phyloP scores from a whole-genome alignment of 352 stramenopile genomes.

The Thalassiosira exigua region DNA sequence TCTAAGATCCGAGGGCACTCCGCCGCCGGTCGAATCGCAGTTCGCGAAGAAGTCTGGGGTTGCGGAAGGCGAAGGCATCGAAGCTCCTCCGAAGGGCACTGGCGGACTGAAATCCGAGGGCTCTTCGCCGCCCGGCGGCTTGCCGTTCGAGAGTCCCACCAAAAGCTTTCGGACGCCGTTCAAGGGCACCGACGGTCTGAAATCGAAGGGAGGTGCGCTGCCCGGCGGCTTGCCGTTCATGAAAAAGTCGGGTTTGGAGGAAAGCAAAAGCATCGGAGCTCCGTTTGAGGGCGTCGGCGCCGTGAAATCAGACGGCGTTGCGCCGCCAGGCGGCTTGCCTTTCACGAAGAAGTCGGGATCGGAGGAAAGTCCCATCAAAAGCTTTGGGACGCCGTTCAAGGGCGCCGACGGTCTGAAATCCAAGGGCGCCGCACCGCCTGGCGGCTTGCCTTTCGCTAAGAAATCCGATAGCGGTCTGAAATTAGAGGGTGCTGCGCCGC shows the following conservation, averaged over 20 bases:
- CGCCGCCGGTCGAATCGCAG: too few relatives aligned
- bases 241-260: too few relatives aligned
- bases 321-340: neutral
- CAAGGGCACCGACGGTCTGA: neutral
- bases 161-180: too few relatives aligned
- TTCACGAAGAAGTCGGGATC: neutral
- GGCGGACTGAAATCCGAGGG: neutral
- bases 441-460: too few relatives aligned
- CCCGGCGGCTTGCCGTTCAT: too few relatives aligned
- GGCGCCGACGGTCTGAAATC: neutral
- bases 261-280: neutral
- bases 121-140: too few relatives aligned
- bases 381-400: neutral
- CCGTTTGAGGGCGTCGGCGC: conserved; percentile 1
- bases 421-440: too few relatives aligned
- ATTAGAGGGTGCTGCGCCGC: too few relatives aligned
- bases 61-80: conserved; percentile 10
- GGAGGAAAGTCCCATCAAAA: neutral
- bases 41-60: too few relatives aligned
- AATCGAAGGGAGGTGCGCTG: neutral
- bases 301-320: neutral
- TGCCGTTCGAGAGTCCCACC: too few relatives aligned
- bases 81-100: neutral
- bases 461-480: neutral
- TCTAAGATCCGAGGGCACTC: neutral